A percentile compares a stretch with the other conserved stretches of the same genome.
Conservation (phyloP, 1,139 yeast genomes). For the Suhomyces guaymorum region DNA sequence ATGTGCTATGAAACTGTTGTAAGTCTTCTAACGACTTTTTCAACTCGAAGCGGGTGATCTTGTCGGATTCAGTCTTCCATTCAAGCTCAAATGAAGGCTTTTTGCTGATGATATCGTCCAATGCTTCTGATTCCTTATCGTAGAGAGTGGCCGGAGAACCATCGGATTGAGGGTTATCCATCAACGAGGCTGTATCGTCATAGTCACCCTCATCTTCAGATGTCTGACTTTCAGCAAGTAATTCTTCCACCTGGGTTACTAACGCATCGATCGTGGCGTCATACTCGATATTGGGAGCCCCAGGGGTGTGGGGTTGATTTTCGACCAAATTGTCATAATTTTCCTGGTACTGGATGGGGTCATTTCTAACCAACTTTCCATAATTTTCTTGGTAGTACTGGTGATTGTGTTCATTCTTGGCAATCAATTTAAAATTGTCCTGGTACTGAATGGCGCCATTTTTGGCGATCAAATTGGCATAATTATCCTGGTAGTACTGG, state of each 20-base stretch:
- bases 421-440: too few relatives aligned
- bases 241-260: constrained; percentile 7
- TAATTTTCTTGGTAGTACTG: too few relatives aligned
- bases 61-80: neutral
- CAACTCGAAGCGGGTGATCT: constrained; percentile 12
- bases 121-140: constrained; percentile 3
- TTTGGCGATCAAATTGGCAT: constrained; percentile 5
- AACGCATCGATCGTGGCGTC: constrained; percentile 6
- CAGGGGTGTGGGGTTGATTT: neutral
- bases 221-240: constrained; percentile 2
- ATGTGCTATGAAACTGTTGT: constrained; percentile 13
- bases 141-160: constrained; percentile 8
- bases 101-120: constrained; percentile 9
- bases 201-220: constrained; percentile 8
- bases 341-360: constrained; percentile 4
- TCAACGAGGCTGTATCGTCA: constrained; percentile 20
- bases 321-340: neutral
- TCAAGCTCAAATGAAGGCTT: constrained; percentile 2
- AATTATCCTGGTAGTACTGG: constrained; percentile 13
- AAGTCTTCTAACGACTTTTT: constrained; percentile 17
- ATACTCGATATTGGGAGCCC: constrained; percentile 1
- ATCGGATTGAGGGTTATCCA: constrained; percentile 12
- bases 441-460: too few relatives aligned
- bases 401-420: too few relatives aligned
- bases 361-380: too few relatives aligned